Evolutionary conservation across 2,329 filamentous ascomycete species (phyloP).

Genomic region (Lachnellula cervina): DNA sequence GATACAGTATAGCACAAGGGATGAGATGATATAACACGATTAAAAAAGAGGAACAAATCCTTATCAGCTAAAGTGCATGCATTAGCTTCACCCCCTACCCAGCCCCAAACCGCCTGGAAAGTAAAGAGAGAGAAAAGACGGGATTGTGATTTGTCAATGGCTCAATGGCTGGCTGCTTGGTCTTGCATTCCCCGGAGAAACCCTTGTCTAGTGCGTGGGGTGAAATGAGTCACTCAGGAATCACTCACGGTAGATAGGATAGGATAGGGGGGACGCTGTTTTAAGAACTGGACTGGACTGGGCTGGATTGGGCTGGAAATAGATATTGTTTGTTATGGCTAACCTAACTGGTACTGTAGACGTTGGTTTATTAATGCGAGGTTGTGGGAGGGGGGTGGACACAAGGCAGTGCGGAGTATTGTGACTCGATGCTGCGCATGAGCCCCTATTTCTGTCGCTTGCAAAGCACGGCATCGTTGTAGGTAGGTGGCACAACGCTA

Average conservation of each 20-base stretch:
- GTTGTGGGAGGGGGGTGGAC: too few relatives aligned
- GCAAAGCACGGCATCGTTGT: neutral
- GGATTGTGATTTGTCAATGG: slow-evolving; percentile 18
- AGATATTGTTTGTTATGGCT: neutral
- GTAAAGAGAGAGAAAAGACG: neutral
- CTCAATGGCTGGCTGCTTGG: neutral
- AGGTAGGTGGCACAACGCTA: neutral
- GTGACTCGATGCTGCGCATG: neutral
- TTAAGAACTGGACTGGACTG: neutral
- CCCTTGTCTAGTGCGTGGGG: neutral
- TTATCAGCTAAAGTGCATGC: slow-evolving; percentile 7
- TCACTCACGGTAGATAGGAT: neutral
- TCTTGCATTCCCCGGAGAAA: neutral
- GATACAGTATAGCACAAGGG: neutral
- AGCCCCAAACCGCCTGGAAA: neutral
- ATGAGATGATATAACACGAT: neutral
- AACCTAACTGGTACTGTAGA: neutral
- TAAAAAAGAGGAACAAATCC: neutral
- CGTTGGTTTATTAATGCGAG: too few relatives aligned
- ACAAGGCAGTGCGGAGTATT: neutral
- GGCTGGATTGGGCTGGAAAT: neutral
- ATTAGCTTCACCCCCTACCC: slow-evolving; percentile 4
- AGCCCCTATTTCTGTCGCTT: neutral
- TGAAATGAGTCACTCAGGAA: slow-evolving; percentile 17
- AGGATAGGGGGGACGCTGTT: neutral